phyloP scores from a whole-genome alignment of 495 filamentous ascomycete species.

The Jackrogersella multiformis region DNA sequence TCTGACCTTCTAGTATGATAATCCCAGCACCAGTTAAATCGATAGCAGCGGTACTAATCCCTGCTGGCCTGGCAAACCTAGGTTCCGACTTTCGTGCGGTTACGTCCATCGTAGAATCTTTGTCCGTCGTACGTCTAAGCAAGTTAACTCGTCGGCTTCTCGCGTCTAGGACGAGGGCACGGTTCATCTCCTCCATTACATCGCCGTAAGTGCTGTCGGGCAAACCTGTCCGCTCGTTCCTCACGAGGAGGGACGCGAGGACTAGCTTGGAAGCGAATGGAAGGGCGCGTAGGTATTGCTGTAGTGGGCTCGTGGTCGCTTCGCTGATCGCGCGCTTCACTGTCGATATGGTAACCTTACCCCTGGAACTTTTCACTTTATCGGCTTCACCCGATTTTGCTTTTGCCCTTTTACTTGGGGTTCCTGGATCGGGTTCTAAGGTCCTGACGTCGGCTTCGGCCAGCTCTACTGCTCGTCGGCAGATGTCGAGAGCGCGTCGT shows the following conservation, averaged over 20 bases:
- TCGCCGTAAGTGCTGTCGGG: conserved; percentile 90
- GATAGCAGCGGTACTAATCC: conserved; percentile 75
- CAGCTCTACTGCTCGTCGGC: conserved; percentile 92
- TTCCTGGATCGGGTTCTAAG: conserved; percentile 45
- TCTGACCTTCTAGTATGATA: conserved; percentile 78
- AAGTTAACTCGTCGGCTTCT: conserved; percentile 52
- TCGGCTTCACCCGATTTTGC: conserved; percentile 24
- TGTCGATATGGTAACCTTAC: conserved; percentile 87
- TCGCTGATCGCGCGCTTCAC: conserved; percentile 95
- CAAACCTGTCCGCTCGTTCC: conserved; percentile 83
- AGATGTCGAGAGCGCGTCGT: conserved; percentile 92
- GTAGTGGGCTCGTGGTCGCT: conserved; percentile 89
- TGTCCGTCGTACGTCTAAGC: conserved; percentile 20
- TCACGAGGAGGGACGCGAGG: conserved; percentile 79
- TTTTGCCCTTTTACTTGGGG: conserved; percentile 53
- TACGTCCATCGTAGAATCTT: conserved; percentile 7
- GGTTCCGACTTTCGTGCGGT: conserved; percentile 3
- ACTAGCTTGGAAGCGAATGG: conserved; percentile 86
- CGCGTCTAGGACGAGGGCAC: conserved; percentile 71
- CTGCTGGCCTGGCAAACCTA: conserved; percentile 61
- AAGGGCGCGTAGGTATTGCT: conserved; percentile 82
- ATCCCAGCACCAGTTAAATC: conserved; percentile 89
- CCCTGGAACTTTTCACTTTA: conserved; percentile 35
- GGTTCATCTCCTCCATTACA: conserved; percentile 86
- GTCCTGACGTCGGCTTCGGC: conserved; percentile 76